These are phyloP conservation scores for Ascomycota sp. DNA, from an alignment of 2,329 filamentous ascomycete species.

Conservation along the genomic window DNA sequence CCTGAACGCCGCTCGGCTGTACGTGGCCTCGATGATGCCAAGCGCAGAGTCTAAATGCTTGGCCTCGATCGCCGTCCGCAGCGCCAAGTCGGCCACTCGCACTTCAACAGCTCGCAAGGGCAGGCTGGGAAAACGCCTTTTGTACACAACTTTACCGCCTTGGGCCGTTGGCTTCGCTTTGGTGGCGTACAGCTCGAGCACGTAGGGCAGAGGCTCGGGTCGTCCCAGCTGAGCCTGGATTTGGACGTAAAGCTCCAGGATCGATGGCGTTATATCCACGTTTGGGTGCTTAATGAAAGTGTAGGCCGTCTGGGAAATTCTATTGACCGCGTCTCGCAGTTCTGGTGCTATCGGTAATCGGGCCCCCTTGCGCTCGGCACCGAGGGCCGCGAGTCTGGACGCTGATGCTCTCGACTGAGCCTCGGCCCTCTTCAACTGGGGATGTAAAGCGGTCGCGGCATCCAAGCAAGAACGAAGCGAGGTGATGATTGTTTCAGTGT, in stretches of 20 bases:
- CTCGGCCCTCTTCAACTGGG: constrained; percentile 17
- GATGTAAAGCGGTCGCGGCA: constrained; percentile 21
- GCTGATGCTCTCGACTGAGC: constrained; percentile 22
- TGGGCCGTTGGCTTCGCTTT: constrained; percentile 50
- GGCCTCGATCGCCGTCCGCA: constrained; percentile 57
- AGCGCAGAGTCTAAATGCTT: constrained; percentile 61
- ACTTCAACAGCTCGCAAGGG: constrained; percentile 49
- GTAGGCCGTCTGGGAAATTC: constrained; percentile 39
- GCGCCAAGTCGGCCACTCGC: constrained; percentile 47
- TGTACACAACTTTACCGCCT: constrained; percentile 35
- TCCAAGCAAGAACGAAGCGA: constrained; percentile 23
- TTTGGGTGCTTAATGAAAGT: constrained; percentile 48
- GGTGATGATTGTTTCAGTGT: constrained; percentile 18
- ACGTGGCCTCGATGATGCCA: constrained; percentile 48
- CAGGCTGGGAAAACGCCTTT: constrained; percentile 41
- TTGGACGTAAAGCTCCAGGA: constrained; percentile 53
- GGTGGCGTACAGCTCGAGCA: constrained; percentile 61
- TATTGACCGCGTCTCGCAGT: constrained; percentile 23
- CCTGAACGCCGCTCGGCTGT: constrained; percentile 41
- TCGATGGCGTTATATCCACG: constrained; percentile 54
- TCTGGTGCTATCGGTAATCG: constrained; percentile 11
- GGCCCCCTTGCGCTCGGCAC: constrained; percentile 12
- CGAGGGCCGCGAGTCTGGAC: constrained; percentile 29
- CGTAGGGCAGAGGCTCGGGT: constrained; percentile 54
- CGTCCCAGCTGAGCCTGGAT: constrained; percentile 52